These are phyloP conservation scores for Cyclanthera cordifolia DNA, from an alignment of 306 rosid genomes.

Conservation along the genomic window DNA sequence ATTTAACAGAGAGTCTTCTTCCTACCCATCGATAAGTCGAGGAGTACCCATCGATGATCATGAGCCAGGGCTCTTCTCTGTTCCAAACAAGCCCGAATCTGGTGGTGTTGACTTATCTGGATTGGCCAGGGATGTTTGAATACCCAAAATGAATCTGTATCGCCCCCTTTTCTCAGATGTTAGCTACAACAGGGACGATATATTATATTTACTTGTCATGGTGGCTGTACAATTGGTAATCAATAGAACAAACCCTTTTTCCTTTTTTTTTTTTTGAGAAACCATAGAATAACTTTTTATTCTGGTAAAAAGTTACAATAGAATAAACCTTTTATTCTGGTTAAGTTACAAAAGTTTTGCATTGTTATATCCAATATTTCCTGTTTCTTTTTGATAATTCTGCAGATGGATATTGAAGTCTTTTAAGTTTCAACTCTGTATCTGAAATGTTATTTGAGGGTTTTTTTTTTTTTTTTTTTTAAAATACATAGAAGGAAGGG, in stretches of 20 bases:
- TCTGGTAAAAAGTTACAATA: too few relatives aligned
- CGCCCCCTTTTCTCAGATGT: not conserved
- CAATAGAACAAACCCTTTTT: not conserved
- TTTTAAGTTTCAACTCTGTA: too few relatives aligned
- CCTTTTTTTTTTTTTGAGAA: too few relatives aligned
- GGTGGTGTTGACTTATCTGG: conserved; percentile 38
- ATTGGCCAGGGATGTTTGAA: conserved; percentile 59
- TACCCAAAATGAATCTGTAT: not conserved
- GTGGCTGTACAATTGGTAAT: not conserved
- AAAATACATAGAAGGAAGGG: too few relatives aligned
- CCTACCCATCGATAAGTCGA: conserved; percentile 32
- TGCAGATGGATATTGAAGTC: not conserved
- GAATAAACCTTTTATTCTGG: not conserved
- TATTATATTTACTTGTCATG: not conserved
- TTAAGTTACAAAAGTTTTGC: not conserved
- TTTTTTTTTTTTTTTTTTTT: too few relatives aligned
- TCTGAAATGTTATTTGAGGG: too few relatives aligned
- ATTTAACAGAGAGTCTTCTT: conserved; percentile 38
- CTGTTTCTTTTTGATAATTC: too few relatives aligned
- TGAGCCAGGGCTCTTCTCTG: conserved; percentile 26
- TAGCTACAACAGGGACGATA: not conserved
- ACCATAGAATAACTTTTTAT: not conserved
- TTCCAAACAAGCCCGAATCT: conserved; percentile 22
- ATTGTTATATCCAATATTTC: not conserved
- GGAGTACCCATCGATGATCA: conserved; percentile 45